phyloP scores from a whole-genome alignment of 2,329 filamentous ascomycete genomes.

The Cordyceps cateniannulata region DNA sequence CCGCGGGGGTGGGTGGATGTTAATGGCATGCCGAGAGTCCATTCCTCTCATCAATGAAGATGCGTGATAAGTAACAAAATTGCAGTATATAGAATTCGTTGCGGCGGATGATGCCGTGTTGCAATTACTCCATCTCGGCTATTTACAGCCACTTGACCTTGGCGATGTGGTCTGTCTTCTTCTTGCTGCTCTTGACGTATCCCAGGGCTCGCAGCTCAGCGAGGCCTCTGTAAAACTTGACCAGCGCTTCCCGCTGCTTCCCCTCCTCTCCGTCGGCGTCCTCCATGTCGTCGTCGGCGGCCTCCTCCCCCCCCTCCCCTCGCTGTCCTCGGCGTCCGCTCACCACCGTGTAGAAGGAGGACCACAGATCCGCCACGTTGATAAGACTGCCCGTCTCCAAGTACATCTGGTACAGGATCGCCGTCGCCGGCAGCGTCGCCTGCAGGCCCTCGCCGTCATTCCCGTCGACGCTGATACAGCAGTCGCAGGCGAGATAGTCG shows the following conservation, averaged over 20 bases:
- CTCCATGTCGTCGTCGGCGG: constrained; percentile 26
- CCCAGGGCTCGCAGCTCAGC: constrained; percentile 82
- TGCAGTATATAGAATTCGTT: too few relatives aligned
- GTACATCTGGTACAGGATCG: constrained; percentile 73
- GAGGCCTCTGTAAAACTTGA: constrained; percentile 77
- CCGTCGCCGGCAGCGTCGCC: constrained; percentile 60
- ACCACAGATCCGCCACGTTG: constrained; percentile 75
- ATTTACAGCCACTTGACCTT: constrained; percentile 73
- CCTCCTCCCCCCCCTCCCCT: constrained; percentile 30
- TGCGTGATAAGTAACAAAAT: too few relatives aligned
- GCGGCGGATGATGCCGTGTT: too few relatives aligned
- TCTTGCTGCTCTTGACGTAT: constrained; percentile 81
- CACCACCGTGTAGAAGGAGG: constrained; percentile 63
- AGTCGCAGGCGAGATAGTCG: constrained; percentile 65
- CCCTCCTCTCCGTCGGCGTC: constrained; percentile 27
- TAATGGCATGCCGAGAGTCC: neutral
- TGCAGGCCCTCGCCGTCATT: constrained; percentile 39
- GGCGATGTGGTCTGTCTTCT: constrained; percentile 85
- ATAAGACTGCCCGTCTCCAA: constrained; percentile 69
- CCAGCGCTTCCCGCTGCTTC: constrained; percentile 53
- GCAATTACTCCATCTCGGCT: neutral
- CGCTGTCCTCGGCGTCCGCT: constrained; percentile 30
- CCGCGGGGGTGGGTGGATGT: neutral
- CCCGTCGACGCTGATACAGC: constrained; percentile 56
- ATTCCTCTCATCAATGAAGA: neutral